phyloP scores from a whole-genome alignment of 164 flowering plant species.

The Magnolia sinica region DNA sequence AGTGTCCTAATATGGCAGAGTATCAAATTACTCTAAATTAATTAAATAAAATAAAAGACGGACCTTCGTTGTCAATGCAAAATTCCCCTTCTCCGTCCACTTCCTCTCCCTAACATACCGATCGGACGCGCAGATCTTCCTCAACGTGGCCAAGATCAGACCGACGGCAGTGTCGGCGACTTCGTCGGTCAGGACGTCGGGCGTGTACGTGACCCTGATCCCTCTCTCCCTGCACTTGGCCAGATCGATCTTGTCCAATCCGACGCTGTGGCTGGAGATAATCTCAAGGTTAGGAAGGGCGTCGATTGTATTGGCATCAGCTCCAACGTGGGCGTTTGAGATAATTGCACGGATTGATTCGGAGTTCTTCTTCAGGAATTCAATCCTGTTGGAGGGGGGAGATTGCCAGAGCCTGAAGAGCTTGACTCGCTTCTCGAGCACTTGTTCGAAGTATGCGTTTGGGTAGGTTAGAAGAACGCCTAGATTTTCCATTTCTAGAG shows the following conservation, averaged over 20 bases:
- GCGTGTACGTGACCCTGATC: slow-evolving; percentile 83
- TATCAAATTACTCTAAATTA: too few species aligned
- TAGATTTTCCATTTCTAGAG: slow-evolving; percentile 46
- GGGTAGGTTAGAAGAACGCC: slow-evolving; percentile 68
- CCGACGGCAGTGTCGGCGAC: slow-evolving; percentile 90
- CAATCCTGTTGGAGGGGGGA: slow-evolving; percentile 3
- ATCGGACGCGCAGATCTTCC: slow-evolving; percentile 61
- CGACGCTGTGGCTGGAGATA: slow-evolving; percentile 73
- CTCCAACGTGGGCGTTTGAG: slow-evolving; percentile 53
- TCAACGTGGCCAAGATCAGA: slow-evolving; percentile 54
- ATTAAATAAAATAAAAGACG: not conserved
- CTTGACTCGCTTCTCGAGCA: slow-evolving; percentile 61
- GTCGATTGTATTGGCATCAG: slow-evolving; percentile 63
- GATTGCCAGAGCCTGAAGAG: slow-evolving; percentile 51
- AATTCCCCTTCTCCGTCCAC: slow-evolving; percentile 56
- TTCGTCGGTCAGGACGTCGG: slow-evolving; percentile 93
- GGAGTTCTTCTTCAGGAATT: slow-evolving; percentile 9
- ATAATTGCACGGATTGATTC: slow-evolving; percentile 68
- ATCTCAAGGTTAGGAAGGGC: slow-evolving; percentile 75
- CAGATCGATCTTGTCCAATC: slow-evolving; percentile 82
- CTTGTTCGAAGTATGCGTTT: slow-evolving; percentile 48
- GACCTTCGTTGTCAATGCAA: slow-evolving; percentile 67
- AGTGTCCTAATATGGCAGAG: too few species aligned
- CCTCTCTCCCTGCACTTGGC: slow-evolving; percentile 71
- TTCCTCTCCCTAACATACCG: slow-evolving; percentile 59